Base-by-base conservation (phyloP, 2,329 filamentous ascomycete species). In the Drechslerella coelobrocha region DNA sequence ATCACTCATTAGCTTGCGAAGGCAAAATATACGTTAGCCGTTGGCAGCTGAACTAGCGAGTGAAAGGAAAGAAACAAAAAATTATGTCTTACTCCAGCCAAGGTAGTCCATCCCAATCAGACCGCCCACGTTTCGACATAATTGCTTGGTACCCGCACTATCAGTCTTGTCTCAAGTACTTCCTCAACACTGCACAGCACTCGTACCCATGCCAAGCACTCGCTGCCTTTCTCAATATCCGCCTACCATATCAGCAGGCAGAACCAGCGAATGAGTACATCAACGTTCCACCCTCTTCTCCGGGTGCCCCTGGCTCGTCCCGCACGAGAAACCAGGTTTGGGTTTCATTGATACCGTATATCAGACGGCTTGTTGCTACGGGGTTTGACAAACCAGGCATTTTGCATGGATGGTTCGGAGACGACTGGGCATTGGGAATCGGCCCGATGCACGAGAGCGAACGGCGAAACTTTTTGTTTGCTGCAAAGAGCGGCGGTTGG, bases 351-450 rank as follows among this genome's bases (percentile, higher is more conserved):
- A 85, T 94, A 2, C 93, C 94, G 0, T 99, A 96, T 78, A 88
- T 97, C 72, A 88, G 93, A 31, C 90, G 94, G 14, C 84, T 97
- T 1, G 87, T 97, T 50, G 91, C 91, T 14, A 97, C 93, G 0
- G 93, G 92, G 1, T 94, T 96, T 81, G 94, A 97, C 78, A 88
- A 87, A 41, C 87, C 89, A 0, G 87, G 87, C 0, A 88, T 97
- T n/a, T 82, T 99, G 69, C 91, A 96, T 77, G 92, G 92, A 9
- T 96, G 97, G 81, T 99, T 97, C 76, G 94, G 94, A n/a, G 90
- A 97, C 73, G 89, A 96, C 77, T 99, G 92, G 90, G 79, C 82
- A 31, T 82, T 84, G 19, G 94, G 94, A 1, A 84, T 97, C 52
- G 89, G 92, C 0, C 86, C 88, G 9, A 82, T 97, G 68, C 90